Evolutionary conservation across 805 yeast genomes (phyloP), one percentile per base, ranked within the genome.

Genomic region (Ogataea saltuana): DNA sequence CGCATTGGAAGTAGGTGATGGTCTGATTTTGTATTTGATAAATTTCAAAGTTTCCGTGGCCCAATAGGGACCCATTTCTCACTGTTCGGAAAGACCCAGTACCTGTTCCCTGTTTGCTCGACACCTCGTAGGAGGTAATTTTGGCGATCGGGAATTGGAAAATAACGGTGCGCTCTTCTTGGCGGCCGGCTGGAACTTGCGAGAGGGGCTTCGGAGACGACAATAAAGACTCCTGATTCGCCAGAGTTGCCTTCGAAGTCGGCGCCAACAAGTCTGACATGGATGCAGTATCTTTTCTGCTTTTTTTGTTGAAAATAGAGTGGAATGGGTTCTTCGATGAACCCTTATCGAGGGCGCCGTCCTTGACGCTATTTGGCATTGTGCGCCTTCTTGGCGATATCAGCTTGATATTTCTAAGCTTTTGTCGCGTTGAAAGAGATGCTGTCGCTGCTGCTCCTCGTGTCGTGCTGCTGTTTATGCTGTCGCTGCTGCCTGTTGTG

Each of bases 1-100:
- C 89, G 63, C 88, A 83, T 10, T 80, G 75, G 30, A 83, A 56
- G 57, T 81, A 83, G 1, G 82, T 75, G 7, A 80, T 81, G 45
- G 68, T 72, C 46, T 74, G 53, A 30, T 50, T 74, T 51, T 76
- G 79, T 20, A 82, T 64, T 56, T 78, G 81, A 51, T 78, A 83
- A 1, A 83, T 66, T 52, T 80, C 79, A 40, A 83, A 70, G 33
- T 61, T 67, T 2, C 89, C 89, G 46, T 77, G 79, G 1, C 84
- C 80, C 21, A 83, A 55, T n/a, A 80, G 57, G 31, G 76, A 62
- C 0, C 83, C 84, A 1, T 44, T 46, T 15, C 44, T 27, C 19
- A 38, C 35, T 4, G 46, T 36, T 23, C 31, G 31, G 18, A 39
- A 27, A 9, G 19, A 21, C 10, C 34, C 33, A n/a, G 35, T 4